Evolutionary conservation across 257 asterid genomes (phyloP).

Genomic region (Nicotiana obtusifolia): DNA sequence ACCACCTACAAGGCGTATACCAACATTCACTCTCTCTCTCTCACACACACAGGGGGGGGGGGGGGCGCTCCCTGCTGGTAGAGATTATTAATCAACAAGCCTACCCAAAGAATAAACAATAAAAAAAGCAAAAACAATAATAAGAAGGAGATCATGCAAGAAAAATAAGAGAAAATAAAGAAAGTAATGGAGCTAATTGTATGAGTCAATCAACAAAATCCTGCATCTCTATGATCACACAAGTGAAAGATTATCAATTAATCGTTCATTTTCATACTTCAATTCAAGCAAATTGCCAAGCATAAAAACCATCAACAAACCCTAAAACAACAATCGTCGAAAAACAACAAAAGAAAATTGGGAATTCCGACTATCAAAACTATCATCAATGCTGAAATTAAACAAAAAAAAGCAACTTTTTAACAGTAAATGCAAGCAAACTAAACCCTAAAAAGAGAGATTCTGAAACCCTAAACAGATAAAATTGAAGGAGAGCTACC

Average conservation of each 20-base stretch:
- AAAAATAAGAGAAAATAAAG: background rate
- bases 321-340: no score
- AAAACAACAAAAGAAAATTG: background rate
- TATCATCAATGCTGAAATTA: background rate
- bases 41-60: background rate
- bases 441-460: background rate
- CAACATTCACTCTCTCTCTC: background rate
- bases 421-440: background rate
- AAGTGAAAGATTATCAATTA: background rate
- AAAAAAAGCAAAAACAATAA: background rate
- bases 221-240: background rate
- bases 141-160: background rate
- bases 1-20: background rate
- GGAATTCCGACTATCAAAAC: background rate
- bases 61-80: background rate
- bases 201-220: background rate
- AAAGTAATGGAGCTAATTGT: background rate
- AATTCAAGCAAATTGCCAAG: background rate
- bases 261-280: background rate
- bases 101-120: background rate
- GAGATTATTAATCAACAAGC: background rate
- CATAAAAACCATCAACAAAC: background rate
- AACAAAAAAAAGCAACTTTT: background rate
- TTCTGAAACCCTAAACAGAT: background rate
- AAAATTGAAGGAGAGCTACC: background rate